Base-by-base conservation (phyloP, 306 rosid genomes). In the Delonix regia region DNA sequence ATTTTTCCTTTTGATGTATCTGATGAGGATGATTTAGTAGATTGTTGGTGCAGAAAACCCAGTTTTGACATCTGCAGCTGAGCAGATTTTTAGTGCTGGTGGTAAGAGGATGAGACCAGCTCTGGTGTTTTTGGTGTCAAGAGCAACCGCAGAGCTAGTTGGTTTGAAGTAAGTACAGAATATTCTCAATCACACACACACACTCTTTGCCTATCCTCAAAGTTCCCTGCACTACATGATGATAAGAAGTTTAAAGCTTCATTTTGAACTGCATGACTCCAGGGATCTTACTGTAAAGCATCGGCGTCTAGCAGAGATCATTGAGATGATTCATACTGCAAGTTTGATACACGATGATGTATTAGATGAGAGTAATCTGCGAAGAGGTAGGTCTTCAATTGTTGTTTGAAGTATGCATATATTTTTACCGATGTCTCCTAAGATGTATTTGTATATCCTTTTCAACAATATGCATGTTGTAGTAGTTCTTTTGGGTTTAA, bases 81-180 rank as follows among this genome's bases (percentile, higher is more conserved):
- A 89, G 85, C 99, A 91, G 88, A 94, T 94, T 28, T 94, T 94
- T 73, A 85, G 97, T 74, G 99, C 99, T 48, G 99, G 99, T 72
- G 99, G 99, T 83, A 94, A 94, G 88, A 91, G 99, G 83, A 92
- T 90, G 97, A 89, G 99, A 78, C 99, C 99, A 13, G 99, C 99
- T 80, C 61, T 94, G 73, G 97, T 92, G 71, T 94, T 94, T 82
- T 76, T 94, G 74, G 97, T 92, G 69, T 90, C 99, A 69, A 85
- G 99, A 85, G 99, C 97, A 6, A 94, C 97, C 3, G 90, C 97
- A 5, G 94, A 86, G 85, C 66, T 92, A 75, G 88, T 77, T 79
- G 92, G 93, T 39, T 76, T 92, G 66, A 87, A 89, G 99, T 94
- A 78, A 87, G 98, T 82, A 67, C 57, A 64, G 3, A 21, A 61